A percentile compares a stretch with the other conserved stretches of the same genome.
Conservation (phyloP, 2,329 filamentous ascomycete species). For the Juglanconis sp. region DNA sequence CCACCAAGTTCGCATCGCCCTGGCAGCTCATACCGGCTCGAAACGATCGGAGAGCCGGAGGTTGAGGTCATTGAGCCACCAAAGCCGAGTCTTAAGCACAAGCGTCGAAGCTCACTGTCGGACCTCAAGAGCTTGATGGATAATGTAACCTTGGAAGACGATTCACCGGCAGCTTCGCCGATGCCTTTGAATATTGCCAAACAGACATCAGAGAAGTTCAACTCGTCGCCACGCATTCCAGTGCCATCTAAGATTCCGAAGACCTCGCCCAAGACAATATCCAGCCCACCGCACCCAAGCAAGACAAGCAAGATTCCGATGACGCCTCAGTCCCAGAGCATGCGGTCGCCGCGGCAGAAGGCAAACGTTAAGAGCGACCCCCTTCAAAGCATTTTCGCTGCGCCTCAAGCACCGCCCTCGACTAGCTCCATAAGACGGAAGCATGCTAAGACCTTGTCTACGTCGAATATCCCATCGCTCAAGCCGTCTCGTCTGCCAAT, state of each 20-base stretch:
- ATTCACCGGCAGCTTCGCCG: conserved; percentile 25
- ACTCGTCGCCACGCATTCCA: conserved; percentile 44
- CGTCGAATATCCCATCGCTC: conserved; percentile 53
- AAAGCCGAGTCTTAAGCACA: conserved; percentile 59
- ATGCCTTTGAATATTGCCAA: conserved; percentile 52
- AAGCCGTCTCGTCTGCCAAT: conserved; percentile 35
- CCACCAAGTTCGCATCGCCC: conserved; percentile 41
- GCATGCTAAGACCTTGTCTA: conserved; percentile 50
- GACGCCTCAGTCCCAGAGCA: conserved; percentile 41
- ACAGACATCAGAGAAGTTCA: conserved; percentile 56
- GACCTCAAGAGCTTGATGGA: conserved; percentile 69
- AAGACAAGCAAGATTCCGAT: conserved; percentile 47
- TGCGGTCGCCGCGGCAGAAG: conserved; percentile 46
- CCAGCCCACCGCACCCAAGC: conserved; percentile 6
- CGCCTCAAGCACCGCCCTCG: conserved; percentile 10
- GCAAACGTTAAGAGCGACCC: conserved; percentile 34
- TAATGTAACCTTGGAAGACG: conserved; percentile 51
- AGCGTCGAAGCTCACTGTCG: conserved; percentile 86
- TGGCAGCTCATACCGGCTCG: conserved; percentile 52
- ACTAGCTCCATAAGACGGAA: conserved; percentile 20
- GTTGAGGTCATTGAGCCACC: conserved; percentile 34
- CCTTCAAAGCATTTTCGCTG: conserved; percentile 11
- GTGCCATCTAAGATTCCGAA: conserved; percentile 51
- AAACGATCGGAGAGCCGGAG: conserved; percentile 58
- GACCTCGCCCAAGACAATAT: conserved; percentile 34